These are phyloP conservation scores for Drechslera avenae DNA, from an alignment of 2,329 filamentous ascomycete genomes.

Conservation along the genomic window DNA sequence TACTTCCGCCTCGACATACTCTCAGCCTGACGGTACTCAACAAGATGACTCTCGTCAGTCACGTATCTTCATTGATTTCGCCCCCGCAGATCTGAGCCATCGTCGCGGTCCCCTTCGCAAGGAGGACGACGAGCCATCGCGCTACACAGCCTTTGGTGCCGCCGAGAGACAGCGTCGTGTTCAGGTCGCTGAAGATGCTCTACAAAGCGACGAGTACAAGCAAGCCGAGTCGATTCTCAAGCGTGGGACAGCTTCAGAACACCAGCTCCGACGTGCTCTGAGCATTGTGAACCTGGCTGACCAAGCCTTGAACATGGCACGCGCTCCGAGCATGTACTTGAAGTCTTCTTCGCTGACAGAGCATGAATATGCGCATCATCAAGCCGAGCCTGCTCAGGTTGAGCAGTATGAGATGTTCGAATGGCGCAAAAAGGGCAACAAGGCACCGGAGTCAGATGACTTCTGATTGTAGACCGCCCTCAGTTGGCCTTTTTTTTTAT, in stretches of 20 bases:
- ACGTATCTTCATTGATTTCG: conserved; percentile 8
- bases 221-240: conserved; percentile 1
- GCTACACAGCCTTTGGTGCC: background rate
- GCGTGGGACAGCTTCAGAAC: conserved; percentile 2
- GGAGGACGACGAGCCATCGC: background rate
- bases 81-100: background rate
- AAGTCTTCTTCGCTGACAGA: background rate
- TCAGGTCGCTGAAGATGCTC: background rate
- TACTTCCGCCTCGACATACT: background rate
- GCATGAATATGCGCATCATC: background rate
- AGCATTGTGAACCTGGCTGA: conserved; percentile 5
- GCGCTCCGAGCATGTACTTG: conserved; percentile 1
- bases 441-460: background rate
- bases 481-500: too few relatives aligned
- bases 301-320: conserved; percentile 1
- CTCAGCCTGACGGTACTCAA: background rate
- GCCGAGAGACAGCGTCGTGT: background rate
- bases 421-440: conserved; percentile 1
- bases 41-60: background rate
- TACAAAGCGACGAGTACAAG: conserved; percentile 4
- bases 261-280: background rate
- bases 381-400: background rate
- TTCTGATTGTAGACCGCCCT: too few relatives aligned
- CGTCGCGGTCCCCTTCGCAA: background rate
- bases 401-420: conserved; percentile 1